Evolutionary conservation across 371 early-diverging fungal species (phyloP).

Genomic region (Neoconidiobolus thromboides): DNA sequence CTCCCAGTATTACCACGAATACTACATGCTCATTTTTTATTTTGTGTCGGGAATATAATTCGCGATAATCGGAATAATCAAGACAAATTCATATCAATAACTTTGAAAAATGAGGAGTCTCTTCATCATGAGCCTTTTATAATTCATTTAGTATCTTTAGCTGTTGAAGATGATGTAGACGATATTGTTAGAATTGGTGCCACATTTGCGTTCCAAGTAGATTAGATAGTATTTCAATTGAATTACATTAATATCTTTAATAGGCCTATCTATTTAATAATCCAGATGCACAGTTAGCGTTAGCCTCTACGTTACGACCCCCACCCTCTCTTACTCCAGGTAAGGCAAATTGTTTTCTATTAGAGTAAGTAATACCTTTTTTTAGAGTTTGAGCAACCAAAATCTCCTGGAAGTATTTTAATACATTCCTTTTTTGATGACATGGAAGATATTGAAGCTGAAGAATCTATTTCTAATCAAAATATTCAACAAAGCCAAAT

Average conservation of each 20-base stretch:
- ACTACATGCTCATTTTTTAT: conserved; percentile 40
- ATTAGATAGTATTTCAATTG: background rate
- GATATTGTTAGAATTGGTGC: background rate
- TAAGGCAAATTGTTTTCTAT: background rate
- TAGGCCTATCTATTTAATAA: conserved; percentile 45
- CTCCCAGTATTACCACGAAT: conserved; percentile 21
- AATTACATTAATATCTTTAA: background rate
- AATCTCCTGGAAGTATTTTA: background rate
- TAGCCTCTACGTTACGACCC: conserved; percentile 65
- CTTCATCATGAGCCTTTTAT: conserved; percentile 10
- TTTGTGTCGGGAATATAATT: conserved; percentile 64
- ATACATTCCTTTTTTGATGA: background rate
- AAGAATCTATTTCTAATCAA: conserved; percentile 28
- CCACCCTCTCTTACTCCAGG: conserved; percentile 33
- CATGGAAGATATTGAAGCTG: background rate
- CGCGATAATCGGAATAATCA: conserved; percentile 56
- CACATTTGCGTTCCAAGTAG: background rate
- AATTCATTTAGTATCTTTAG: background rate
- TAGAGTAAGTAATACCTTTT: background rate
- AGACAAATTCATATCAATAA: conserved; percentile 33
- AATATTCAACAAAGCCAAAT: background rate
- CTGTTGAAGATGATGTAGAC: background rate
- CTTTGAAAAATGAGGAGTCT: conserved; percentile 8
- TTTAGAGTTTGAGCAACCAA: background rate
- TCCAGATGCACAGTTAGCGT: conserved; percentile 61